Percentiles rank a stretch among this genome's conserved stretches.
These are phyloP conservation scores for Nicotiana rustica DNA, from an alignment of 305 asterid genomes.

Conservation along the genomic window DNA sequence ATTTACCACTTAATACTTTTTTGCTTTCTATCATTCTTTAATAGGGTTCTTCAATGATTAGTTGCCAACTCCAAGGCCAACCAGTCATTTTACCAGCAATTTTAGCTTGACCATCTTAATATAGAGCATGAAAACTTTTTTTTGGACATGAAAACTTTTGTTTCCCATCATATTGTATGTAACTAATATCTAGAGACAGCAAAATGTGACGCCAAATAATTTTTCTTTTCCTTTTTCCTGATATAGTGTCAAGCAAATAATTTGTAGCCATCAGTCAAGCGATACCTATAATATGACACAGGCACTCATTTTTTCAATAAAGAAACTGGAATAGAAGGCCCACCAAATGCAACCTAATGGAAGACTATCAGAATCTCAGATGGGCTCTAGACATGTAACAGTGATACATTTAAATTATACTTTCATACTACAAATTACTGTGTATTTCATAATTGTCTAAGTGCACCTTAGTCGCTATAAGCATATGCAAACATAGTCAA, in stretches of 20 bases:
- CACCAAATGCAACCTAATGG: not conserved
- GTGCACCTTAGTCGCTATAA: not conserved
- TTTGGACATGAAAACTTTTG: not conserved
- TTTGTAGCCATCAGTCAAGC: not conserved
- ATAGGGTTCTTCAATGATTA: not conserved
- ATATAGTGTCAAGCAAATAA: not conserved
- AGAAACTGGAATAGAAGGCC: not conserved
- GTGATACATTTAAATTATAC: not conserved
- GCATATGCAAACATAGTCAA: slow-evolving; percentile 17
- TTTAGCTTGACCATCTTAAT: not conserved
- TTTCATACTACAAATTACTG: not conserved
- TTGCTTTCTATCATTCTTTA: slow-evolving; percentile 6
- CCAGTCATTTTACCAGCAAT: not conserved
- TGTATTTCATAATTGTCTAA: not conserved
- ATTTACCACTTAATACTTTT: not conserved
- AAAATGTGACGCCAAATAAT: not conserved
- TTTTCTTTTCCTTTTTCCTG: too few species aligned
- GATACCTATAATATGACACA: not conserved
- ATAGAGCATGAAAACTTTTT: not conserved
- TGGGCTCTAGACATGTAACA: not conserved
- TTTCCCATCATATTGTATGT: not conserved
- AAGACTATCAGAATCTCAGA: not conserved
- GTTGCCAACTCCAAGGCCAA: slow-evolving; percentile 3
- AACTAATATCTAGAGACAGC: not conserved
- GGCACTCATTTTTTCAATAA: not conserved